Evolutionary conservation across 345 rosid species (phyloP).

Genomic region (Erodium maritimum): DNA sequence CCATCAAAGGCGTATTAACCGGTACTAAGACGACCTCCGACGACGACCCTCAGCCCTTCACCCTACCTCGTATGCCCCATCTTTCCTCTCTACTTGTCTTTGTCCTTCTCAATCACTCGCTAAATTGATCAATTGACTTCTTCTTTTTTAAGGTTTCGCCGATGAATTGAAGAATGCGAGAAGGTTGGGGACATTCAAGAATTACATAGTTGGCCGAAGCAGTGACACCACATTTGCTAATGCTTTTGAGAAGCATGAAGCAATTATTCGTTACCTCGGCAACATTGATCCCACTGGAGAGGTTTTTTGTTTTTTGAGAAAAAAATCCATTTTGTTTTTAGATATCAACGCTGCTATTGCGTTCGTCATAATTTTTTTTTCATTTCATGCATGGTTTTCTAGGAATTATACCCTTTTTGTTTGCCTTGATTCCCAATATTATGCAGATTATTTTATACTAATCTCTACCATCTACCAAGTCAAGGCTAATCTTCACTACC

Average conservation of each 20-base stretch:
- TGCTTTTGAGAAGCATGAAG: slow-evolving; percentile 77
- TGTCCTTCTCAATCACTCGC: not conserved
- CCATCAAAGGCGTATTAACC: slow-evolving; percentile 72
- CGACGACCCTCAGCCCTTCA: slow-evolving; percentile 43
- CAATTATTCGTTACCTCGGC: slow-evolving; percentile 60
- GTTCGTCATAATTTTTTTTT: too few species aligned
- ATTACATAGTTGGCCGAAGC: slow-evolving; percentile 69
- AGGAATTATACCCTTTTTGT: too few species aligned
- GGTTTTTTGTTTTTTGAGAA: slow-evolving; percentile 32
- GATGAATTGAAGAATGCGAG: slow-evolving; percentile 67
- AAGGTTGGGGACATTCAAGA: slow-evolving; percentile 58
- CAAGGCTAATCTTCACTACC: too few species aligned
- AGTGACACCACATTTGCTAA: slow-evolving; percentile 75
- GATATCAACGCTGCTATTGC: not conserved
- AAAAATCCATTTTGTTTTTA: not conserved
- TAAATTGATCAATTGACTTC: not conserved
- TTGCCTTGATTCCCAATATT: not conserved
- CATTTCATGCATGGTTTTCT: too few species aligned
- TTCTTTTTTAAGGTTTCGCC: slow-evolving; percentile 41
- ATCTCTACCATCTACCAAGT: too few species aligned
- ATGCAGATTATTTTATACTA: not conserved
- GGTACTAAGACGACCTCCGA: slow-evolving; percentile 41
- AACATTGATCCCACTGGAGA: slow-evolving; percentile 67
- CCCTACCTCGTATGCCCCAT: slow-evolving; percentile 49
- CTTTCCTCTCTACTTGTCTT: not conserved